A percentile compares a stretch with the other conserved stretches of the same genome.
These are phyloP conservation scores for Cystofilobasidium capitatum DNA, from an alignment of 768 basidiomycete genomes.

Conservation along the genomic window DNA sequence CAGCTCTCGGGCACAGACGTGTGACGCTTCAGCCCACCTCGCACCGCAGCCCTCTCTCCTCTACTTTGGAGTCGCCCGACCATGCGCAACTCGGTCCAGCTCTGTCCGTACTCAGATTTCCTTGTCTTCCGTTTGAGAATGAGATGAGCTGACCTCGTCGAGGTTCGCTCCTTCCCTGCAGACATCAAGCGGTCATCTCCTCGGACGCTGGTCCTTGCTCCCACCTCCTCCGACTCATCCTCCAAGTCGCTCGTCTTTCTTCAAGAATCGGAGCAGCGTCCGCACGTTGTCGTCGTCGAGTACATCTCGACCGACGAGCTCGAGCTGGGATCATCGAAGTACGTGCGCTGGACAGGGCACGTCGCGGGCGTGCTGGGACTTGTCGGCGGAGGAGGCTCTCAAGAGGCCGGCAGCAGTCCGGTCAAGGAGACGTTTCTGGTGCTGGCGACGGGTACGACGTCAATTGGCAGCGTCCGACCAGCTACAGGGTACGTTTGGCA, in stretches of 20 bases:
- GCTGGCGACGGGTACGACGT: not conserved
- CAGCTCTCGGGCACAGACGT: too few species aligned
- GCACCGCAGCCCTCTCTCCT: too few species aligned
- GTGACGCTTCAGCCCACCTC: too few species aligned
- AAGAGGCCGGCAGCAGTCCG: slow-evolving; percentile 44
- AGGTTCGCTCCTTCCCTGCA: not conserved
- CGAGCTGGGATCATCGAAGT: slow-evolving; percentile 54
- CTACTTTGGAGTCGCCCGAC: too few species aligned
- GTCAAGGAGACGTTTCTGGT: slow-evolving; percentile 22
- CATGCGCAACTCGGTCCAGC: too few species aligned
- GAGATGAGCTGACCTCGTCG: not conserved
- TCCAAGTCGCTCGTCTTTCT: slow-evolving; percentile 15
- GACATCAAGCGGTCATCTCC: slow-evolving; percentile 22
- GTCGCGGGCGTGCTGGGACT: slow-evolving; percentile 69
- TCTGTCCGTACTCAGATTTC: too few species aligned
- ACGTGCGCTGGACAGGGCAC: slow-evolving; percentile 59
- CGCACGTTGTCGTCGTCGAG: slow-evolving; percentile 61
- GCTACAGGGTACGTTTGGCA: slow-evolving; percentile 57
- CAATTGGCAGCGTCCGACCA: slow-evolving; percentile 45
- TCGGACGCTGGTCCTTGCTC: slow-evolving; percentile 19
- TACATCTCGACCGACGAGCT: slow-evolving; percentile 66
- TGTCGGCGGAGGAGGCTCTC: slow-evolving; percentile 38
- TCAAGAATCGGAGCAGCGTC: not conserved
- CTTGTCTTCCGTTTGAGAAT: too few species aligned
- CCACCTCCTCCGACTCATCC: not conserved